These are phyloP conservation scores for Penicillium sp. DNA, from an alignment of 2,329 filamentous ascomycete species.

Conservation along the genomic window DNA sequence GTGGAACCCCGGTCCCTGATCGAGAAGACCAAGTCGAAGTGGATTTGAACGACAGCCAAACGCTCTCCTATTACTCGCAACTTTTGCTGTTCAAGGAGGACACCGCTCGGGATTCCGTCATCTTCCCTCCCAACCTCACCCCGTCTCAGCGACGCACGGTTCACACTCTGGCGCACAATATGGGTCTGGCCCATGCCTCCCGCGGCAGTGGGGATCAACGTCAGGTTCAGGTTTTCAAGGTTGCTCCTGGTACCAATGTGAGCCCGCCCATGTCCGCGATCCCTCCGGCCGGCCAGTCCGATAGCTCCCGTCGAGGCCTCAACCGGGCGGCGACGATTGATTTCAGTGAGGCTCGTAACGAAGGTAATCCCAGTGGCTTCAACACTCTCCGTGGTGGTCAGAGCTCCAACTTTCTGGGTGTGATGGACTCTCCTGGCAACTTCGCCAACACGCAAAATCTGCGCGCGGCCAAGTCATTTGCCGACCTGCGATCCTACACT, in stretches of 20 bases:
- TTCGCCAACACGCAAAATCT: constrained; percentile 76
- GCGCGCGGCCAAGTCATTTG: constrained; percentile 93
- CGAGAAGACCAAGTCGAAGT: constrained; percentile 59
- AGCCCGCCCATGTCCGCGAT: constrained; percentile 67
- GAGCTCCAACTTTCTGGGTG: constrained; percentile 79
- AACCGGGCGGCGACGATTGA: constrained; percentile 97
- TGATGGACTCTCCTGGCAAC: constrained; percentile 75
- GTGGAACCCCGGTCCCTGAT: constrained; percentile 16
- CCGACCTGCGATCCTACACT: constrained; percentile 91
- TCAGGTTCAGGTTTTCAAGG: constrained; percentile 83
- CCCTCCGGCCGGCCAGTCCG: constrained; percentile 68
- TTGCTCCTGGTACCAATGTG: constrained; percentile 56
- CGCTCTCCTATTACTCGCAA: constrained; percentile 87
- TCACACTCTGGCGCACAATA: constrained; percentile 92
- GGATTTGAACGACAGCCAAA: constrained; percentile 88
- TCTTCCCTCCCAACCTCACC: constrained; percentile 79
- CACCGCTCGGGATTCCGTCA: constrained; percentile 73
- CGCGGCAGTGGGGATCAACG: constrained; percentile 85
- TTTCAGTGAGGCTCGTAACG: constrained; percentile 81
- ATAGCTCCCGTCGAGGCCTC: constrained; percentile 79
- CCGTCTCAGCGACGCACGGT: constrained; percentile 87
- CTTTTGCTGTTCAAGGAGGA: constrained; percentile 87
- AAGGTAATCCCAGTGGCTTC: constrained; percentile 69
- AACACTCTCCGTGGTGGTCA: constrained; percentile 74
- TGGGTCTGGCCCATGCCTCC: constrained; percentile 88